A percentile compares a stretch with the other conserved stretches of the same genome.
Conservation (phyloP, 768 basidiomycete genomes). For the Macrocybe gigantea region DNA sequence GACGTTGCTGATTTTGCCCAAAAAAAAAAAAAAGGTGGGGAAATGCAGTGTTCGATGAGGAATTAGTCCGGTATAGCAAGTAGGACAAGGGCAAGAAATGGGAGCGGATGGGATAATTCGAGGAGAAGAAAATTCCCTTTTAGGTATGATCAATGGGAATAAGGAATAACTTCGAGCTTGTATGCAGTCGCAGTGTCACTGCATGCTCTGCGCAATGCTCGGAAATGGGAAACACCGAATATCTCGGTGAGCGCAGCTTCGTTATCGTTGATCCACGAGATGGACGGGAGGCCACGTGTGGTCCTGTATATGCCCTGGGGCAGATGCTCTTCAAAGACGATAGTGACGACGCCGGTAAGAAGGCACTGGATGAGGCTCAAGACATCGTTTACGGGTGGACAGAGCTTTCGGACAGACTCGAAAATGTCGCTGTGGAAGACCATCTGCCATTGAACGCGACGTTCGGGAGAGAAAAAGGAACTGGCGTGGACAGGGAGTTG, state of each 20-base stretch:
- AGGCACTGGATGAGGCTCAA: constrained; percentile 66
- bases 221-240: constrained; percentile 69
- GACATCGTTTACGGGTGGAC: constrained; percentile 65
- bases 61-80: background rate
- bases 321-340: constrained; percentile 72
- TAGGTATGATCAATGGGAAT: constrained; percentile 23
- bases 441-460: constrained; percentile 87
- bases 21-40: too few relatives aligned
- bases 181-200: constrained; percentile 65
- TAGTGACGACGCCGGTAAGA: constrained; percentile 64
- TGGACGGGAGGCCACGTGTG: constrained; percentile 69
- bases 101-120: constrained; percentile 6
- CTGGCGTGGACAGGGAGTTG: constrained; percentile 75
- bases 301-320: constrained; percentile 67
- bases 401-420: constrained; percentile 62
- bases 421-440: constrained; percentile 79
- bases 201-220: constrained; percentile 66
- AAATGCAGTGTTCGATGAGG: too few relatives aligned
- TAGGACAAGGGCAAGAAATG: background rate
- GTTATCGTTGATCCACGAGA: constrained; percentile 72
- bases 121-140: too few relatives aligned
- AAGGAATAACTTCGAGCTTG: constrained; percentile 62
- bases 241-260: constrained; percentile 63
- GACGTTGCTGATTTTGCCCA: too few relatives aligned
- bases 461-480: constrained; percentile 81